Conservation (phyloP, 129 eudicot species). For the Silybum marianum region DNA sequence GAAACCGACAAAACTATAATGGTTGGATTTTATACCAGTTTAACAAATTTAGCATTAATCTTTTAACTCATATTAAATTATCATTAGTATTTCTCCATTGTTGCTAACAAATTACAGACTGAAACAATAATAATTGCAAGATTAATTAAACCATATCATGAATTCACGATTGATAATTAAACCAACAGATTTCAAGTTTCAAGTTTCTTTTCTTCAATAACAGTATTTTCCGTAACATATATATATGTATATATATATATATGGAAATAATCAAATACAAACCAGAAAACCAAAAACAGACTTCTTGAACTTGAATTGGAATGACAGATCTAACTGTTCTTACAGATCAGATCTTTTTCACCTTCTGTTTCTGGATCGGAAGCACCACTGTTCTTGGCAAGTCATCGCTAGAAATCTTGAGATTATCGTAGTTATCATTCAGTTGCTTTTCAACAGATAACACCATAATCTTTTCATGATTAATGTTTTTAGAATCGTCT, state of each 20-base stretch:
- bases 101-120: background rate
- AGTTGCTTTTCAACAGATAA: background rate
- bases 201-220: background rate
- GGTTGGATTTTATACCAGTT: too few relatives aligned
- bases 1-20: too few relatives aligned
- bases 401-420: conserved; percentile 29
- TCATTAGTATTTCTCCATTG: background rate
- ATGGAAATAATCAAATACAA: background rate
- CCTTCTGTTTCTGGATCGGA: conserved; percentile 14
- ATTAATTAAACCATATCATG: background rate
- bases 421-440: conserved; percentile 19
- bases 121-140: background rate
- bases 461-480: background rate
- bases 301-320: background rate
- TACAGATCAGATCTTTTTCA: background rate
- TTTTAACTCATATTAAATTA: too few relatives aligned
- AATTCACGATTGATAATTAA: background rate
- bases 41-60: too few relatives aligned
- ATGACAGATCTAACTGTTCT: background rate
- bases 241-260: too few relatives aligned
- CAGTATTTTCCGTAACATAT: too few relatives aligned
- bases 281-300: background rate
- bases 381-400: conserved; percentile 22
- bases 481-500: background rate
- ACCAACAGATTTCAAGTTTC: background rate